phyloP scores from a whole-genome alignment of 306 rosid genomes.

The cucumber (Cucumis sativus) region DNA sequence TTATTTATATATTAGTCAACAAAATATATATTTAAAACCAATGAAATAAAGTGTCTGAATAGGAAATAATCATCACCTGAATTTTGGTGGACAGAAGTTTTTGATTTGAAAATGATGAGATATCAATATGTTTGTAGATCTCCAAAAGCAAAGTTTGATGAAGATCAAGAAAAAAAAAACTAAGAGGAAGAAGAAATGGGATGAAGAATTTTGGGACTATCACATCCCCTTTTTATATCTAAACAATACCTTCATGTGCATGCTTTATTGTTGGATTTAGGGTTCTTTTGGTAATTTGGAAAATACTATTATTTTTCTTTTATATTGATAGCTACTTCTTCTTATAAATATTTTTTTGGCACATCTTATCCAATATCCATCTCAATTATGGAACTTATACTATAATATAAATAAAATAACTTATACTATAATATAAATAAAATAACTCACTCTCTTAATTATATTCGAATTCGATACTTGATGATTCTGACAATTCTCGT shows the following conservation, averaged over 20 bases:
- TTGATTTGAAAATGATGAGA: background rate
- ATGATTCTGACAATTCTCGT: no score
- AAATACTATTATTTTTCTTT: background rate
- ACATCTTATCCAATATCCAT: background rate
- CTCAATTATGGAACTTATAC: background rate
- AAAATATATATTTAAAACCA: no score
- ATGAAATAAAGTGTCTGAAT: background rate
- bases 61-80: background rate
- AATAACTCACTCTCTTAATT: no score
- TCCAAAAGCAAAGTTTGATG: background rate
- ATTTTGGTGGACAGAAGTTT: background rate
- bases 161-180: background rate
- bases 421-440: background rate
- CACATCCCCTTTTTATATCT: background rate
- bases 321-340: background rate
- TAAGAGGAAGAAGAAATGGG: background rate
- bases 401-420: no score
- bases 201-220: background rate
- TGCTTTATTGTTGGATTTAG: background rate
- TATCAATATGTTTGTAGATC: background rate
- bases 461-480: no score
- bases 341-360: background rate
- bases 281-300: background rate
- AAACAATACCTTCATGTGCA: background rate
- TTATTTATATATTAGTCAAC: no score